Evolutionary conservation across 495 filamentous ascomycete species (phyloP).

Genomic region (Beverwykella pulmonaria): DNA sequence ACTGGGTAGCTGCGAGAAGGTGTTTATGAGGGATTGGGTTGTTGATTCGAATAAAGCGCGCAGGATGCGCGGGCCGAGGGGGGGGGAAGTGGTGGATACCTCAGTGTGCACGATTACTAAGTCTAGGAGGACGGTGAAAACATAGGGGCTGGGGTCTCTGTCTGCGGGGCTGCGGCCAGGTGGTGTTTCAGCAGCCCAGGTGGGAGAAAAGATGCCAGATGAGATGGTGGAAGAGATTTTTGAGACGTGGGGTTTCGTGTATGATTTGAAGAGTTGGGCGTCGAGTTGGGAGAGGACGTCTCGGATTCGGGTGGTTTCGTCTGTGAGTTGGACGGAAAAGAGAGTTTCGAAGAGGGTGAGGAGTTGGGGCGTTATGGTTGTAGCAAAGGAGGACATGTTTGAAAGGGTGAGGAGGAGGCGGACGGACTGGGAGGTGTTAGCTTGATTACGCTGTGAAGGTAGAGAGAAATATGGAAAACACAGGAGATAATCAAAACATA

Average conservation of each 20-base stretch:
- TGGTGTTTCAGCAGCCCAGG: conserved; percentile 65
- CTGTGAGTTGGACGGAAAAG: conserved; percentile 87
- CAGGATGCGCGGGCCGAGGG: conserved; percentile 71
- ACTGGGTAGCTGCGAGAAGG: conserved; percentile 62
- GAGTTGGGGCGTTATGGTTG: conserved; percentile 77
- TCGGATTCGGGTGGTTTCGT: conserved; percentile 84
- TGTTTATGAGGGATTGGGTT: conserved; percentile 53
- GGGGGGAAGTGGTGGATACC: conserved; percentile 70
- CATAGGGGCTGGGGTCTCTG: conserved; percentile 81
- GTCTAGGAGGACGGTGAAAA: conserved; percentile 78
- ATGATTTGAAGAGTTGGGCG: conserved; percentile 83
- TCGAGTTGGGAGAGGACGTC: conserved; percentile 91
- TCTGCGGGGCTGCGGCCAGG: conserved; percentile 46
- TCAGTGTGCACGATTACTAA: conserved; percentile 91
- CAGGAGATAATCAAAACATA: conserved; percentile 50
- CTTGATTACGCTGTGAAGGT: not conserved
- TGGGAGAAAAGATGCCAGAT: conserved; percentile 66
- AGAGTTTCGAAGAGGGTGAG: conserved; percentile 83
- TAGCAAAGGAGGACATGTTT: conserved; percentile 78
- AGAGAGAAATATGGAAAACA: not conserved
- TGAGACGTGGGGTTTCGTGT: conserved; percentile 72
- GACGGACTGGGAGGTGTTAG: conserved; percentile 24
- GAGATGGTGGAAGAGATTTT: conserved; percentile 65
- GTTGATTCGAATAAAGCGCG: conserved; percentile 78
- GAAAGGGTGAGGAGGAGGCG: conserved; percentile 81